Conservation (phyloP, 352 stramenopile genomes). For the Hyaloperonospora brassicae region DNA sequence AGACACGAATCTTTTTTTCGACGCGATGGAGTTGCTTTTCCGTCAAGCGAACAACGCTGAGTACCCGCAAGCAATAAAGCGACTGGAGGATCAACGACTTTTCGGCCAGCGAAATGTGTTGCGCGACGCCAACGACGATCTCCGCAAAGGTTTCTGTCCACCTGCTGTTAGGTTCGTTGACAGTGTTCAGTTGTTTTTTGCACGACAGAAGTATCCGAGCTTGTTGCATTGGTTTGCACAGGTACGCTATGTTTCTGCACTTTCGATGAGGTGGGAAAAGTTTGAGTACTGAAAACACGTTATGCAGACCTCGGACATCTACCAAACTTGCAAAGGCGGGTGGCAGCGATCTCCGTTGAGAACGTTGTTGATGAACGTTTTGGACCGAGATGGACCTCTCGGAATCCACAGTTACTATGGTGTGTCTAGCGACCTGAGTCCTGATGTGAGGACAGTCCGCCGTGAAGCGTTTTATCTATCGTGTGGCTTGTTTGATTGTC, state of each 20-base stretch:
- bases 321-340: slow-evolving; percentile 62
- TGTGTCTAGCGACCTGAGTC: slow-evolving; percentile 5
- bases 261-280: not conserved
- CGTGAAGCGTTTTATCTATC: slow-evolving; percentile 76
- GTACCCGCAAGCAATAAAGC: slow-evolving; percentile 44
- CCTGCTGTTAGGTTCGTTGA: slow-evolving; percentile 54
- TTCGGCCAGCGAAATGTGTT: slow-evolving; percentile 3
- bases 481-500: slow-evolving; percentile 63
- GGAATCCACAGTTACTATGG: slow-evolving; percentile 76
- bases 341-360: slow-evolving; percentile 55
- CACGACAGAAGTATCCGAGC: slow-evolving; percentile 72
- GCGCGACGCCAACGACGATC: slow-evolving; percentile 20
- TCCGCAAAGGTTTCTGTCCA: slow-evolving; percentile 31
- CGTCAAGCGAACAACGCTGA: slow-evolving; percentile 60
- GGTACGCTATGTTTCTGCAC: slow-evolving; percentile 27
- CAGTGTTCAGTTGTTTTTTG: slow-evolving; percentile 72
- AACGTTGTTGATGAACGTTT: slow-evolving; percentile 63
- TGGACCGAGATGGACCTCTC: slow-evolving; percentile 70
- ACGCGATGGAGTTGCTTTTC: slow-evolving; percentile 67
- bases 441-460: slow-evolving; percentile 44
- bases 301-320: slow-evolving; percentile 63
- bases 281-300: slow-evolving; percentile 3
- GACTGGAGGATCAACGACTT: slow-evolving; percentile 13
- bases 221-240: slow-evolving; percentile 78
- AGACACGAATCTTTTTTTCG: slow-evolving; percentile 64